Evolutionary conservation across 208 protist genomes (phyloP), one percentile per base, ranked within the genome.

Genomic region (Strigomonas culicis): DNA sequence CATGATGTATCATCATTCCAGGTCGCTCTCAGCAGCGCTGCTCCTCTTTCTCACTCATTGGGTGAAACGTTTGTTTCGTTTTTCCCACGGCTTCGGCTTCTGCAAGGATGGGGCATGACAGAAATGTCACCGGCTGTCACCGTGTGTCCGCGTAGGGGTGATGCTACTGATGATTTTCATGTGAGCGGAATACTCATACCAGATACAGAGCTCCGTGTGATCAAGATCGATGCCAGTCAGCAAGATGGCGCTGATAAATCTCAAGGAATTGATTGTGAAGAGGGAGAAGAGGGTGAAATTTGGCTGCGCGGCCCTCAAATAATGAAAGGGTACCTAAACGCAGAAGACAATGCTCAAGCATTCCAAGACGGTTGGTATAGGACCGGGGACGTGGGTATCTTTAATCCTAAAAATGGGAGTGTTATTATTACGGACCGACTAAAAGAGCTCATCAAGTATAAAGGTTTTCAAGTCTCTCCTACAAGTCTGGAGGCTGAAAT

Each of bases 361-460:
- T 68, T 93, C 13, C 63, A 75, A 19, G 79, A 92, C 34, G 82
- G 80, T 30, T 93, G 73, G 70, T 73, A 93, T 43, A 75, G 75
- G 47, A 94, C 88, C 19, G 87, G 88, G 32, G 88, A 94, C 59
- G 85, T 94, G 41, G 84, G 77, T n/a, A 53, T 70, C 25, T 63
- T 82, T 17, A 77, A 94, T 44, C 70, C 56, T 1, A 39, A 55
- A 22, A 79, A 56, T 15, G 69, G 70, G 31, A 22, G 77, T 24
- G 28, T 83, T 4, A 51, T 71, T 59, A 81, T 94, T 57, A 68
- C 72, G 10, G 90, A 91, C 63, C 75, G 92, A 46, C 62, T 90
- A 30, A 97, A 97, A 63, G 90, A 96, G 62, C 75, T 97, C 24
- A 97, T 97, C 66, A 97, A 97, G 74, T 85, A 78, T 68, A 97